phyloP scores from a whole-genome alignment of 805 yeast species.

The Zygosaccharomyces gambellarensis region DNA sequence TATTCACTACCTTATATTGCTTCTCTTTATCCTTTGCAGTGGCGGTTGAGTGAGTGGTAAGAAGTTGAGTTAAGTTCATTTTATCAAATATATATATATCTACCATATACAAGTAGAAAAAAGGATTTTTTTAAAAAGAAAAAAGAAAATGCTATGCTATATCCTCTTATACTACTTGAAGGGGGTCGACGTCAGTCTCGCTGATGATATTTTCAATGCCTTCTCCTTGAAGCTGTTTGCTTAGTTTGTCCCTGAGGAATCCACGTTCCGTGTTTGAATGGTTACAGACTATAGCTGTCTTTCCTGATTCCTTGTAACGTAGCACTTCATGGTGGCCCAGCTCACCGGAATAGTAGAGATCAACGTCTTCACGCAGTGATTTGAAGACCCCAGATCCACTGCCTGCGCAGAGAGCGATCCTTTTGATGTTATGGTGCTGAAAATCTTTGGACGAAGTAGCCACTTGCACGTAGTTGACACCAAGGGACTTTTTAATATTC shows the following conservation, averaged over 20 bases:
- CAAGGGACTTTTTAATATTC: conserved; percentile 50
- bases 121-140: too few species aligned
- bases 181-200: conserved; percentile 61
- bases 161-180: conserved; percentile 24
- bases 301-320: conserved; percentile 62
- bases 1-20: neutral
- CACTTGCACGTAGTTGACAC: conserved; percentile 56
- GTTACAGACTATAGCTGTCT: conserved; percentile 70
- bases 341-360: conserved; percentile 85
- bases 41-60: neutral
- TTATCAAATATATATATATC: neutral
- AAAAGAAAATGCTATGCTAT: neutral
- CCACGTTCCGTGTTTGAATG: conserved; percentile 94
- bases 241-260: conserved; percentile 51
- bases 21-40: conserved; percentile 1
- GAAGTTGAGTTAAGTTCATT: neutral
- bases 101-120: neutral
- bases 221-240: conserved; percentile 42
- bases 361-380: conserved; percentile 46
- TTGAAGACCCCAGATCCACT: conserved; percentile 78
- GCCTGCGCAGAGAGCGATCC: conserved; percentile 91
- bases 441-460: conserved; percentile 37
- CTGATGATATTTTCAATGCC: conserved; percentile 48
- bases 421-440: conserved; percentile 37
- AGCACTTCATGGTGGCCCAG: conserved; percentile 90